phyloP scores from a whole-genome alignment of 192 early-diverging fungal species.

The Pilaira anomala region DNA sequence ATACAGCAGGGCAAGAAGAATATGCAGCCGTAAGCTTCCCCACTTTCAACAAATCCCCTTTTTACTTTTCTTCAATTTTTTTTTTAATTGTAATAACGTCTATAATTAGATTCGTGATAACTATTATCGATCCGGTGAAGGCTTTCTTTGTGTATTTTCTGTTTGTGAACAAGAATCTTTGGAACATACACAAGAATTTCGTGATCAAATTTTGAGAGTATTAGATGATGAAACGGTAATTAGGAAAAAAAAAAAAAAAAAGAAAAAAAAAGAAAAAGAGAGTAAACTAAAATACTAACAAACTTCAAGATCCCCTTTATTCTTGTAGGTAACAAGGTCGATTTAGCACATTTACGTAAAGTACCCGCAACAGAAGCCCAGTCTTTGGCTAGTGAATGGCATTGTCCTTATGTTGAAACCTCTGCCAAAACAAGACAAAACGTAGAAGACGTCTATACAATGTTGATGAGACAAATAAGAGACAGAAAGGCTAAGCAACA shows the following conservation, averaged over 20 bases:
- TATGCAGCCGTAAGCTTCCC: conserved; percentile 69
- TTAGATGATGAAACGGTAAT: conserved; percentile 72
- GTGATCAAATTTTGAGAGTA: conserved; percentile 83
- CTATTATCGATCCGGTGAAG: conserved; percentile 82
- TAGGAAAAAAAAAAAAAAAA: conserved; percentile 5
- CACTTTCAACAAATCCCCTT: neutral
- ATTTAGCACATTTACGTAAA: conserved; percentile 59
- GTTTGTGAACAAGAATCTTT: conserved; percentile 81
- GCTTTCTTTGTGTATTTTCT: conserved; percentile 84
- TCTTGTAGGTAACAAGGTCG: conserved; percentile 80
- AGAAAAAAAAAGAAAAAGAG: neutral
- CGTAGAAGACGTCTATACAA: conserved; percentile 74
- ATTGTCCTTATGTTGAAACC: conserved; percentile 67
- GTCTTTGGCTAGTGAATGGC: conserved; percentile 59
- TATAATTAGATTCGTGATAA: conserved; percentile 70
- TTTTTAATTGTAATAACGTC: no score
- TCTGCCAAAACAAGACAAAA: conserved; percentile 76
- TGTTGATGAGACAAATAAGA: conserved; percentile 75
- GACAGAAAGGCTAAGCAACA: conserved; percentile 53
- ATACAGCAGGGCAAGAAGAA: conserved; percentile 89
- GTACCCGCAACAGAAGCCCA: conserved; percentile 61
- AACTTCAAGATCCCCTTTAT: conserved; percentile 65
- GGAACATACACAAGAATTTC: conserved; percentile 78
- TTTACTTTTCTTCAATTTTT: neutral
- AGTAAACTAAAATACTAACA: neutral